phyloP scores from a whole-genome alignment of 805 yeast genomes.

The Schwanniomyces yamadae region DNA sequence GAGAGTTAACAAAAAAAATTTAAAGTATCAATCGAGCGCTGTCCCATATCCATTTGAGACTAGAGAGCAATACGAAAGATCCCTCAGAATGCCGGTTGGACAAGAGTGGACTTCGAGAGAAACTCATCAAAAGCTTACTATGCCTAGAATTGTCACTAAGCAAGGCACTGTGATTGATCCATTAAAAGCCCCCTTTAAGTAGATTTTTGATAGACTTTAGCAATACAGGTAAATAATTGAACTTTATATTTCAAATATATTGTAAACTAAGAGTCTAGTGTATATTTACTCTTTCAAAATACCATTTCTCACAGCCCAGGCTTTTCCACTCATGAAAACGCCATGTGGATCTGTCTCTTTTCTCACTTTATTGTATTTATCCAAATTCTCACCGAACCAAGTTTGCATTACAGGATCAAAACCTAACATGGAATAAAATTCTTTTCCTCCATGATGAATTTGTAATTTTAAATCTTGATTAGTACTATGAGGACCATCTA shows the following conservation, averaged over 20 bases:
- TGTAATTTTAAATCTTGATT: slow-evolving; percentile 40
- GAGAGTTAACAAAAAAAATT: slow-evolving; percentile 75
- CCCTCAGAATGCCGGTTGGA: slow-evolving; percentile 93
- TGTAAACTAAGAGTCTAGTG: too few relatives aligned
- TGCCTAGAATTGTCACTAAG: slow-evolving; percentile 84
- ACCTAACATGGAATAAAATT: slow-evolving; percentile 75
- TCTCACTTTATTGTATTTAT: slow-evolving; percentile 61
- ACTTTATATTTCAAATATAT: too few relatives aligned
- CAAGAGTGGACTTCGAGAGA: slow-evolving; percentile 93
- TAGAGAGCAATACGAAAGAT: slow-evolving; percentile 91
- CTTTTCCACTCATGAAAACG: slow-evolving; percentile 71
- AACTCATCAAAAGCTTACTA: slow-evolving; percentile 82
- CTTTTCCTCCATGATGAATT: slow-evolving; percentile 42
- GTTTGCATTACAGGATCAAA: slow-evolving; percentile 63
- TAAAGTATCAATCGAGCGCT: slow-evolving; percentile 81
- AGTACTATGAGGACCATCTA: slow-evolving; percentile 35
- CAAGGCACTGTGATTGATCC: slow-evolving; percentile 93
- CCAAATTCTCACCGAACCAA: slow-evolving; percentile 79
- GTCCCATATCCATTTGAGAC: slow-evolving; percentile 95
- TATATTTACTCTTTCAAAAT: slow-evolving; percentile 37
- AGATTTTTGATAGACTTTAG: slow-evolving; percentile 7
- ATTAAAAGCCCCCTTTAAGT: slow-evolving; percentile 77
- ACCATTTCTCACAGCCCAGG: slow-evolving; percentile 85
- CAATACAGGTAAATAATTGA: too few relatives aligned
- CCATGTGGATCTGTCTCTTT: slow-evolving; percentile 74